Base-by-base conservation (phyloP, 495 filamentous ascomycete genomes). In the Hypoxylon lenormandii region DNA sequence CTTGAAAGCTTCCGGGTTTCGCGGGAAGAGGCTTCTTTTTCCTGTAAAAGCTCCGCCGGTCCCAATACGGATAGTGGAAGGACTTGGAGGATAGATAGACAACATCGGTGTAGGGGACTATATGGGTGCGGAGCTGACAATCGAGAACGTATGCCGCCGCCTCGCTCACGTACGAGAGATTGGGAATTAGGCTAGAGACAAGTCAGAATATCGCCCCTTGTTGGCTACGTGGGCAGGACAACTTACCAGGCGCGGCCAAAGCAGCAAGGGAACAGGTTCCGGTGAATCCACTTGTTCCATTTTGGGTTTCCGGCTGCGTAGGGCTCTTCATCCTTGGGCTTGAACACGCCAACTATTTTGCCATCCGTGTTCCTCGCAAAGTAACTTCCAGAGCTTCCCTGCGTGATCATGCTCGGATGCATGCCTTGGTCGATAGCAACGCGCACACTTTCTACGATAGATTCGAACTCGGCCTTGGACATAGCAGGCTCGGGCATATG, bases 271-370 rank as follows among this genome's bases (percentile, higher is more conserved):
- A 99, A 97, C 72, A 99, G 75, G 76, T 95, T 96, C 64, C 92
- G 83, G 76, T 96, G 92, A 80, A 96, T 89, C 92, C 92, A 96
- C 80, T 96, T 96, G 72, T 92, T 96, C 92, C 92, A 95, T 77
- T 96, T 96, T 18, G 92, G 92, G 74, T 96, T 96, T 55, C 91
- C 88, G 11, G 91, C 91, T 6, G 91, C 95, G 73, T 95, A 99
- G 19, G 95, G 95, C 78, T 99, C 95, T 78, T 99, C 95, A 76
- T 99, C 95, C 80, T 99, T 99, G 36, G 95, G 95, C 77, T 99
- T 99, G 79, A 99, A 98, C 7, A 99, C 96, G 21, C 93, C 95
- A 13, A 99, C 92, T 12, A 97, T 90, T 79, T 96, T 97, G 16
- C 95, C 95, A 18, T 95, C 89, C 23, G 83, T 87, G 72, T 97